Evolutionary conservation across 768 basidiomycete species (phyloP), one percentile per base, ranked within the genome.

Genomic region (Russula lepida): DNA sequence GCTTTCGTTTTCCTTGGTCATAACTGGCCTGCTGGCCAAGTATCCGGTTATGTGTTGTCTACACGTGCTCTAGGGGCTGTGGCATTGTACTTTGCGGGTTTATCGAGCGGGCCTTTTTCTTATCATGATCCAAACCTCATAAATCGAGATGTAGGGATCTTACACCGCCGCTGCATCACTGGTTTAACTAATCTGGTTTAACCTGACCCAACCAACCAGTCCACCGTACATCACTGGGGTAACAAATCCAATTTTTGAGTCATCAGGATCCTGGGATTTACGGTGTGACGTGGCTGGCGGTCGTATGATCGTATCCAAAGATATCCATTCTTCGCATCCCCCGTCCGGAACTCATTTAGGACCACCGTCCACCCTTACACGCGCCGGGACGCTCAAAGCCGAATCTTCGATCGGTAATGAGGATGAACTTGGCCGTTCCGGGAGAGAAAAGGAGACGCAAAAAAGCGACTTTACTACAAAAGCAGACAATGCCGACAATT

Each of bases 201-300:
- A 15, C 19, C 52, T 28, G 44, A 48, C n/a, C n/a, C n/a, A n/a
- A n/a, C 37, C 56, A 68, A 27, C 46, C 19, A 93, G 92, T 41
- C 86, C 89, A 4, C 97, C 92, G 13, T 99, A 87, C 70, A 94
- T 99, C 56, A 97, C 95, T 11, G 97, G 97, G 1, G 95, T 98
- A 3, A 95, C 92, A 1, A 99, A 99, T 68, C 97, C 95, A 2
- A 93, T 98, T 49, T 98, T 98, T 73, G 92, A 95, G 68, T 78
- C 87, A 1, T 82, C 88, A 0, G 84, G 86, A 0, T 80, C 83
- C 13, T 99, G 97, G 97, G 97, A 99, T 72, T 76, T 99, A 8
- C 77, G 98, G 43, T 89, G 95, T 71, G 93, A 98, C 70, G 85
- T 98, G 63, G 88, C 91, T 51, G 83, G 85, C 0, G 92, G 92